Conservation (phyloP, 2,329 filamentous ascomycete genomes). For the Neonectria magnoliae region DNA sequence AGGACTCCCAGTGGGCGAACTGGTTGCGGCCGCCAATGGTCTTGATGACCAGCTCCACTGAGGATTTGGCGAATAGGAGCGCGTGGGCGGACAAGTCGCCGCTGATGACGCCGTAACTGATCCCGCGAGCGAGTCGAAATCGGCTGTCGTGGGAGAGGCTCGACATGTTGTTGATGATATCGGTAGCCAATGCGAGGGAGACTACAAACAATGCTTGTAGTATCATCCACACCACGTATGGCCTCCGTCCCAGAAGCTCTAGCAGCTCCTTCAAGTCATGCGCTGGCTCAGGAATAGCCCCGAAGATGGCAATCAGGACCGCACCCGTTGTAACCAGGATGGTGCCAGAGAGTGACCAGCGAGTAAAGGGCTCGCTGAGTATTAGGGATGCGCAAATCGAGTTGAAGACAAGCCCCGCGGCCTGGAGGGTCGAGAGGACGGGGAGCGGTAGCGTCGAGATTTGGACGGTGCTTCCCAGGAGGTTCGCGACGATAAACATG, state of each 20-base stretch:
- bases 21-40: slow-evolving; percentile 91
- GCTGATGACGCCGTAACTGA: slow-evolving; percentile 89
- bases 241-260: slow-evolving; percentile 73
- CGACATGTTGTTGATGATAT: slow-evolving; percentile 62
- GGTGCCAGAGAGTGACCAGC: slow-evolving; percentile 91
- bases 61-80: slow-evolving; percentile 92
- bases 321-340: slow-evolving; percentile 87
- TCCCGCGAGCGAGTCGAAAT: slow-evolving; percentile 80
- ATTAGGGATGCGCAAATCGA: slow-evolving; percentile 96
- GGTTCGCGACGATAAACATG: slow-evolving; percentile 95
- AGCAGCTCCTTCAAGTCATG: slow-evolving; percentile 88
- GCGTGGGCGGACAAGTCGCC: slow-evolving; percentile 95
- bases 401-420: slow-evolving; percentile 97
- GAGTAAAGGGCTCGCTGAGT: slow-evolving; percentile 91
- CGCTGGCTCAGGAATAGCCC: slow-evolving; percentile 90
- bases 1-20: slow-evolving; percentile 95
- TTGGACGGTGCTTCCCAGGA: slow-evolving; percentile 95
- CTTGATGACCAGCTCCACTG: slow-evolving; percentile 89
- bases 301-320: slow-evolving; percentile 92
- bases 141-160: slow-evolving; percentile 69
- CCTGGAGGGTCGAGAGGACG: slow-evolving; percentile 93
- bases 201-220: slow-evolving; percentile 79
- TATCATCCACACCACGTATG: slow-evolving; percentile 91
- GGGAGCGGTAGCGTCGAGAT: slow-evolving; percentile 95
- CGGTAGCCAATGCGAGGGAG: slow-evolving; percentile 71